Evolutionary conservation across 148 eudicot genomes (phyloP), one percentile per base, ranked within the genome.

Genomic region (Chenopodium berlandieri): DNA sequence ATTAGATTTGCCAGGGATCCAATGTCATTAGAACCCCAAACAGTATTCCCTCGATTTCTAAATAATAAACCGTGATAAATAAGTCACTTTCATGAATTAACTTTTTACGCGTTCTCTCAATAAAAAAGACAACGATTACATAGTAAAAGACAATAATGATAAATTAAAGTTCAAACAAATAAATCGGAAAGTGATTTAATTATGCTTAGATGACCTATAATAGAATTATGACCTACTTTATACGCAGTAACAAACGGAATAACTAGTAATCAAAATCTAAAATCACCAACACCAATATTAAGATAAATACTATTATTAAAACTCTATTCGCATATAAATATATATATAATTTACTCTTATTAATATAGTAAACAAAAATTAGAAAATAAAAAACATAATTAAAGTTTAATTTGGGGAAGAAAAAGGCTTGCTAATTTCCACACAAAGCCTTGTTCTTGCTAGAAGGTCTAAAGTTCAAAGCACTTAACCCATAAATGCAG

Each of bases 401-500:
- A 34, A 14, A 19, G 13, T 7, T 20, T 37, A 14, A 12, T 65
- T 12, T 1, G 62, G 4, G 48, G 2, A 40, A 10, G 19, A 20
- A 80, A 12, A 72, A 11, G 46, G 27, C 34, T 56, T 77, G 79
- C 73, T 82, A 88, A 75, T 87, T 85, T 17, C 91, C 91, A 88
- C 98, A 95, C 64, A 93, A 75, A 17, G 85, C 86, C 81, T 79
- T 68, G 75, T 86, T 88, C 75, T 58, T 93, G 78, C 79, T 80
- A 46, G 96, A 80, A 48, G 98, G 97, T 79, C 94, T 88, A 23
- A 80, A 95, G 70, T 81, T 93, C 83, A 95, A 71, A 34, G 96
- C 95, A 85, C 71, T 89, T 0, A 95, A 83, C 48, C 94, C 89
- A 83, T 91, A 93, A 77, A 95, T 92, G 85, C 97, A 95, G 27